A percentile compares a stretch with the other conserved stretches of the same genome.
phyloP scores from a whole-genome alignment of 768 basidiomycete species.

The Russula abietina region DNA sequence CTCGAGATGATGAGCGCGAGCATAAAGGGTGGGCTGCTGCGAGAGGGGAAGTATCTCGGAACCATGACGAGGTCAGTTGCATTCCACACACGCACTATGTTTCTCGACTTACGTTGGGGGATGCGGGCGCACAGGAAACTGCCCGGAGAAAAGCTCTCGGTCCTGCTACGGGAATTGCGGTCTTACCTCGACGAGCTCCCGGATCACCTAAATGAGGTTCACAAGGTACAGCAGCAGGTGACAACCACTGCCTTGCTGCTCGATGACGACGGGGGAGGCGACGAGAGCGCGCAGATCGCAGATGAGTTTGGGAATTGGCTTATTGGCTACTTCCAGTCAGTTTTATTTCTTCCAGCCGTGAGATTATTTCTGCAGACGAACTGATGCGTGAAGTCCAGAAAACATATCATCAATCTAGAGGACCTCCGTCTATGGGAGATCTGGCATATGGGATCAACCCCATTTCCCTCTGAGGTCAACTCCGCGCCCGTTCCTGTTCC shows the following conservation, averaged over 20 bases:
- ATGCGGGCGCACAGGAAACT: constrained; percentile 38
- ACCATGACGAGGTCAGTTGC: constrained; percentile 43
- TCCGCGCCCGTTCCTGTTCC: neutral
- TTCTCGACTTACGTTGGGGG: neutral
- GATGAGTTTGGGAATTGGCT: constrained; percentile 46
- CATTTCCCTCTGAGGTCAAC: constrained; percentile 63
- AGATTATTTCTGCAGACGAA: neutral
- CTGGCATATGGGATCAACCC: constrained; percentile 63
- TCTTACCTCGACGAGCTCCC: constrained; percentile 34
- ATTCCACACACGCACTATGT: neutral
- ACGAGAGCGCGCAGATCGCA: constrained; percentile 20
- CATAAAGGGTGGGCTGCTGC: constrained; percentile 40
- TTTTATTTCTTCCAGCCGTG: constrained; percentile 4
- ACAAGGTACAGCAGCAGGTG: neutral
- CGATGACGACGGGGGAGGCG: neutral
- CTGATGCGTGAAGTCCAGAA: constrained; percentile 31
- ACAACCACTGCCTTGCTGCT: neutral
- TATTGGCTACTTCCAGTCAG: constrained; percentile 24
- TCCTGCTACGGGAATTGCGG: constrained; percentile 39
- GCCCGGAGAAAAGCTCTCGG: constrained; percentile 30
- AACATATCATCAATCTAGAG: constrained; percentile 43
- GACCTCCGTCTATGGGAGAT: constrained; percentile 55
- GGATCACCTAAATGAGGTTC: constrained; percentile 1
- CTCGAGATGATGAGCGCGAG: constrained; percentile 42
- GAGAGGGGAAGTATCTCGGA: constrained; percentile 42